Percentiles rank a stretch among this genome's conserved stretches.
Evolutionary conservation across 164 flowering plant genomes (phyloP).

Genomic region (Macadamia integrifolia): DNA sequence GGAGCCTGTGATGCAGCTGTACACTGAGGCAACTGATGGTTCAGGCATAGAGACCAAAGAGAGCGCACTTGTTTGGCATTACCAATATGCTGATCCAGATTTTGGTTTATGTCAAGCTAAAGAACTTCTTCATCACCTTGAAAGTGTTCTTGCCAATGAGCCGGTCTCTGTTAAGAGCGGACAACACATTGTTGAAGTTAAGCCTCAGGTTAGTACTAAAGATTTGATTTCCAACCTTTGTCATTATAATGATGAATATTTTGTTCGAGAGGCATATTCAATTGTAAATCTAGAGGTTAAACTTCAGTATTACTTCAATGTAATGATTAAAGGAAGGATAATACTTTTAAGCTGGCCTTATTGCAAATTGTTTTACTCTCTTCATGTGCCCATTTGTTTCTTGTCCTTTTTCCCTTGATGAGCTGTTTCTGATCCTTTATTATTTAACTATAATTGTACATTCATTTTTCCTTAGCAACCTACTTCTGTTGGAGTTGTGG

Average conservation of each 20-base stretch:
- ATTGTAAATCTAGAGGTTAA: background rate
- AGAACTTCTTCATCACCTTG: slow-evolving; percentile 47
- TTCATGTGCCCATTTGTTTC: background rate
- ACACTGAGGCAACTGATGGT: slow-evolving; percentile 48
- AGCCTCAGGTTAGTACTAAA: slow-evolving; percentile 35
- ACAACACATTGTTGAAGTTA: slow-evolving; percentile 43
- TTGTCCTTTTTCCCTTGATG: background rate
- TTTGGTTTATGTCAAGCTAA: slow-evolving; percentile 50
- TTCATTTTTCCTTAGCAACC: background rate
- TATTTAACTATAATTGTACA: background rate
- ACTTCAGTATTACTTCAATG: background rate
- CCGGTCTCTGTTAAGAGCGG: slow-evolving; percentile 49
- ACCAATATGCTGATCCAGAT: slow-evolving; percentile 46
- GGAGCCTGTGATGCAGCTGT: slow-evolving; percentile 44
- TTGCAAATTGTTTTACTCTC: too few relatives aligned
- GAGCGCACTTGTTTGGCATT: slow-evolving; percentile 44
- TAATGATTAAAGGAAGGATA: background rate
- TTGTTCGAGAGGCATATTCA: too few relatives aligned
- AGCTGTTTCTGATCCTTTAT: background rate
- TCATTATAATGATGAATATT: too few relatives aligned
- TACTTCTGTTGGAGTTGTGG: background rate
- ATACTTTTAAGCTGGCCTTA: background rate
- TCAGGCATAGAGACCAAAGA: slow-evolving; percentile 38
- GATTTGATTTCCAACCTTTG: too few relatives aligned
- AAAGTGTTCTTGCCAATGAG: slow-evolving; percentile 44